Evolutionary conservation across 2,329 filamentous ascomycete genomes (phyloP), one percentile per base, ranked within the genome.

Genomic region (Penicillium sp.): DNA sequence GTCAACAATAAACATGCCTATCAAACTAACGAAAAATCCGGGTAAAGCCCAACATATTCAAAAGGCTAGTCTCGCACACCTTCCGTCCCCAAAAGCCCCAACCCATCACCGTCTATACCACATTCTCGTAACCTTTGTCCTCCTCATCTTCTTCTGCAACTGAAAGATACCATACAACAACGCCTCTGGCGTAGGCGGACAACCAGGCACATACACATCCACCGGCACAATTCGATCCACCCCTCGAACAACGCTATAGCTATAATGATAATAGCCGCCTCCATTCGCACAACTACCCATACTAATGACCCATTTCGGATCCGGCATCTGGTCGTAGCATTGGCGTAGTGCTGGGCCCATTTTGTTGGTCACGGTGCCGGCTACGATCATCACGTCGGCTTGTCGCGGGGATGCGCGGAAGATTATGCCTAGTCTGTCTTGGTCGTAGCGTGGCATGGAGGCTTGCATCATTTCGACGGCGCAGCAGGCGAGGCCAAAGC

Each of bases 111-210:
- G 8, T 25, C 40, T 43, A 25, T 43, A 43, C 40, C 40, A 43
- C 40, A 58, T 58, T 38, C 59, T 52, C 8, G 59, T 61, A 3
- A 56, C 48, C 37, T 30, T 28, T 2, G 55, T 61, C 35, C 45
- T 52, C 38, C 55, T 43, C 45, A 58, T 58, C 52, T 61, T 61
- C 55, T 46, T 58, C 45, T 61, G 59, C 1, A 61, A 26, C 11
- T 51, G 45, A 37, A 58, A 58, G 25, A 61, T 22, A 2, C 59
- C 59, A 10, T 58, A 38, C 28, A 61, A 22, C 8, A 61, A 49
- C 6, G 59, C 59, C 28, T 61, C 59, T 2, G 59, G 52, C 3
- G 59, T 61, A 1, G 59, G 59, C 28, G 59, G 59, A 35, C 59
- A 61, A 19, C 59, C 59, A n/a, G 59, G 59, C 2, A 61, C 8